Evolutionary conservation across 73 alveolate genomes (phyloP).

Genomic region (Tetrahymena elliotti): DNA sequence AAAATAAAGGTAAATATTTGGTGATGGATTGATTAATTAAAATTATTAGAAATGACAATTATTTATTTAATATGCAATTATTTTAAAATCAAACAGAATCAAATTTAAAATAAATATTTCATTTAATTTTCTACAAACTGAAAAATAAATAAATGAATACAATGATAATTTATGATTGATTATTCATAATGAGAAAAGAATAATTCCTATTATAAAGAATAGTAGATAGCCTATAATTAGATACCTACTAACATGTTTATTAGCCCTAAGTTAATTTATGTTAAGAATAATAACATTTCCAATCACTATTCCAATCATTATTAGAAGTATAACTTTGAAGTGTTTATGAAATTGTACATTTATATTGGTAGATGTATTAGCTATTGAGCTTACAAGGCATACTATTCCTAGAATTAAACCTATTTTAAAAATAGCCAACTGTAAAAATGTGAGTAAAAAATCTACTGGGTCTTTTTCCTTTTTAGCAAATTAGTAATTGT

Average conservation of each 20-base stretch:
- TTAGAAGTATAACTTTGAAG: neutral
- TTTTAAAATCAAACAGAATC: too few relatives aligned
- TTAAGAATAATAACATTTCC: neutral
- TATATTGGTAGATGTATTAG: neutral
- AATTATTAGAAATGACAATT: too few relatives aligned
- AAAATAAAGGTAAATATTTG: too few relatives aligned
- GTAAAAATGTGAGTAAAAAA: neutral
- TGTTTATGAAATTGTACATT: neutral
- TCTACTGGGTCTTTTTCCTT: neutral
- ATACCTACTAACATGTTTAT: neutral
- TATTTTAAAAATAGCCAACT: neutral
- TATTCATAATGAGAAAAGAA: neutral
- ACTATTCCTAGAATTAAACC: neutral
- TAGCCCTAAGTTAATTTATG: neutral
- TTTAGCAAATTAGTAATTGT: neutral
- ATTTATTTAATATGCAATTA: too few relatives aligned
- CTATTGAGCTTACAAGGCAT: neutral
- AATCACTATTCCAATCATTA: neutral
- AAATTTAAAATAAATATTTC: too few relatives aligned
- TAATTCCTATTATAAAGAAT: neutral
- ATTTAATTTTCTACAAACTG: too few relatives aligned
- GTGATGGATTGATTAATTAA: too few relatives aligned
- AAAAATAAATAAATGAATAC: too few relatives aligned
- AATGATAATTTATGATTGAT: too few relatives aligned
- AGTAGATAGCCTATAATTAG: neutral